Percentiles rank a stretch among this genome's conserved stretches.
Evolutionary conservation across 73 alveolate species (phyloP).

Genomic region (Symbiodinium pilosum): DNA sequence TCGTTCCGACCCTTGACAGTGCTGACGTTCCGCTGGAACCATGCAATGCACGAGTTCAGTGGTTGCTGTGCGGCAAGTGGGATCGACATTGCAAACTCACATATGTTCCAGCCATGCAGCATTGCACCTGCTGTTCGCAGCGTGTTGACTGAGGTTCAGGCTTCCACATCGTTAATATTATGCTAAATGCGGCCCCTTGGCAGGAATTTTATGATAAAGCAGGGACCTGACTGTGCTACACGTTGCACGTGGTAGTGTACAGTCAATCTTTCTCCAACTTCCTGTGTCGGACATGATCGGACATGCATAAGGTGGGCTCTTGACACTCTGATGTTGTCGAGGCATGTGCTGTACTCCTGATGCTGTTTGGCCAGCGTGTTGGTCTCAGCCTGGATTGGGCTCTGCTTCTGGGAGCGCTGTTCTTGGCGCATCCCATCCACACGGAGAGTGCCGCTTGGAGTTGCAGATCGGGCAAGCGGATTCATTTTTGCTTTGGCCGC

Average conservation of each 20-base stretch:
- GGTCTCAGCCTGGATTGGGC: constrained; percentile 62
- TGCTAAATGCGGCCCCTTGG: constrained; percentile 42
- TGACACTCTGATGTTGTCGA: neutral
- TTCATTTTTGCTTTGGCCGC: too few relatives aligned
- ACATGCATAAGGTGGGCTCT: too few relatives aligned
- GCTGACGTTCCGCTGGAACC: constrained; percentile 79
- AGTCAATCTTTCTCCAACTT: too few relatives aligned
- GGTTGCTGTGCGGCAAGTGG: constrained; percentile 1
- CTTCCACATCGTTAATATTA: constrained; percentile 72
- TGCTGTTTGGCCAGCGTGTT: neutral
- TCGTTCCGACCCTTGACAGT: constrained; percentile 94
- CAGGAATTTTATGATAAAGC: too few relatives aligned
- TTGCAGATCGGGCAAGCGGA: too few relatives aligned
- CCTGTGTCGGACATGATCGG: too few relatives aligned
- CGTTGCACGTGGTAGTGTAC: too few relatives aligned
- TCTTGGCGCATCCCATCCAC: constrained; percentile 80
- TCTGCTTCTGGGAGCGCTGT: constrained; percentile 28
- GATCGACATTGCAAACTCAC: too few relatives aligned
- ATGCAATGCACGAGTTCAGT: constrained; percentile 34
- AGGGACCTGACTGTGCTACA: too few relatives aligned
- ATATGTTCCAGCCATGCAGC: too few relatives aligned
- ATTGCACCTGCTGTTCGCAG: too few relatives aligned
- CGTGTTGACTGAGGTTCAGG: constrained; percentile 41
- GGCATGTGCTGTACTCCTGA: constrained; percentile 52
- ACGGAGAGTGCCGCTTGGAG: constrained; percentile 66